Percentiles rank a stretch among this genome's conserved stretches.
Evolutionary conservation across 257 asterid genomes (phyloP).

Genomic region (Euphrasia confusa): DNA sequence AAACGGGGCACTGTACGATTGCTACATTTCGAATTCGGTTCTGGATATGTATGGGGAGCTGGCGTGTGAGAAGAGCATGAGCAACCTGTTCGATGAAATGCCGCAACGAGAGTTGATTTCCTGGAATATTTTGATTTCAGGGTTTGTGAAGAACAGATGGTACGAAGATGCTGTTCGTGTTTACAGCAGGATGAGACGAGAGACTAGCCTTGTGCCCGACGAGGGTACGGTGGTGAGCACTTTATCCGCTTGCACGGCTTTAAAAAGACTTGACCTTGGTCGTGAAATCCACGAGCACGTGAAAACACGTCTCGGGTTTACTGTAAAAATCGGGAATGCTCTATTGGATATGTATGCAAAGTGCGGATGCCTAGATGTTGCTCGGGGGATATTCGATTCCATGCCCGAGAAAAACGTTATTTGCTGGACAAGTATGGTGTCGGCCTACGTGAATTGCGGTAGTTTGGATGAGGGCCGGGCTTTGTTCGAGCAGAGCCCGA

Average conservation of each 20-base stretch:
- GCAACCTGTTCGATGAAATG: slow-evolving; percentile 71
- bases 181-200: slow-evolving; percentile 48
- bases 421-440: slow-evolving; percentile 84
- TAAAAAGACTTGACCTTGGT: slow-evolving; percentile 60
- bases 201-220: slow-evolving; percentile 41
- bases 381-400: slow-evolving; percentile 54
- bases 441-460: slow-evolving; percentile 54
- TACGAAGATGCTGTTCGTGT: slow-evolving; percentile 58
- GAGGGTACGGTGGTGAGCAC: slow-evolving; percentile 84
- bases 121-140: slow-evolving; percentile 70
- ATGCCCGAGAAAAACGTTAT: slow-evolving; percentile 60
- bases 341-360: slow-evolving; percentile 85
- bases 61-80: slow-evolving; percentile 38
- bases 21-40: slow-evolving; percentile 62
- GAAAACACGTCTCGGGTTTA: slow-evolving; percentile 39
- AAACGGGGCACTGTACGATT: slow-evolving; percentile 54
- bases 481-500: slow-evolving; percentile 61
- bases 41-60: slow-evolving; percentile 62
- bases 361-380: slow-evolving; percentile 62
- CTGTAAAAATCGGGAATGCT: slow-evolving; percentile 59
- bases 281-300: slow-evolving; percentile 61
- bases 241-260: slow-evolving; percentile 69
- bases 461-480: slow-evolving; percentile 60
- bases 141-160: slow-evolving; percentile 47
- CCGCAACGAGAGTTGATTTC: slow-evolving; percentile 54